Evolutionary conservation across 805 yeast genomes (phyloP).

Genomic region (Yarrowia yakushimensis): DNA sequence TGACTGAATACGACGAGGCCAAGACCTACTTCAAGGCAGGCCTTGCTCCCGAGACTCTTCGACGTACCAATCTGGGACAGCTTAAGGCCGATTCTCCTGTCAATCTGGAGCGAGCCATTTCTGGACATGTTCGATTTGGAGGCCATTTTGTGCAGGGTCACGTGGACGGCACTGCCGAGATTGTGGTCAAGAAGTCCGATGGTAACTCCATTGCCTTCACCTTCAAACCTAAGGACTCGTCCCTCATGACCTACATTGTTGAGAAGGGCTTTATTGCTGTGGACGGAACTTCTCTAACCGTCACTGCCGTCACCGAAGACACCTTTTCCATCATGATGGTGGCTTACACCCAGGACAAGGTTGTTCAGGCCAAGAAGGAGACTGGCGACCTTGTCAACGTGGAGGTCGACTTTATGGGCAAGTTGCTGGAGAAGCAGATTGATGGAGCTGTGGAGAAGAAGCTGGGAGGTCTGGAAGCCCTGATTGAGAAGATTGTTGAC

Average conservation of each 20-base stretch:
- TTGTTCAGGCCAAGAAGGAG: conserved; percentile 62
- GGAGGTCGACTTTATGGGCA: conserved; percentile 94
- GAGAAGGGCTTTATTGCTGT: conserved; percentile 92
- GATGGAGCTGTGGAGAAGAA: conserved; percentile 54
- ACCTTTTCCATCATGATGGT: conserved; percentile 86
- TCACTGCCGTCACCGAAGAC: conserved; percentile 57
- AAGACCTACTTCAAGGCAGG: conserved; percentile 75
- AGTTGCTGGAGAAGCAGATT: conserved; percentile 84
- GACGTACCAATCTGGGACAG: conserved; percentile 70
- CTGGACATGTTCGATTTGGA: conserved; percentile 79
- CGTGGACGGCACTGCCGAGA: conserved; percentile 80
- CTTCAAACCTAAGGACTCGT: conserved; percentile 63
- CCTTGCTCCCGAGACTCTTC: conserved; percentile 84
- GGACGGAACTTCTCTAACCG: conserved; percentile 91
- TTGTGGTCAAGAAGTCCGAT: conserved; percentile 54
- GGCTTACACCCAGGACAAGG: conserved; percentile 81
- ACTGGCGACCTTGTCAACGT: conserved; percentile 71
- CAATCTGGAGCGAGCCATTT: conserved; percentile 88
- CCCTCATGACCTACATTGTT: conserved; percentile 68
- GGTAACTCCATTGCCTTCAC: conserved; percentile 73
- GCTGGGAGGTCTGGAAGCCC: conserved; percentile 47
- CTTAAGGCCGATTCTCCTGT: conserved; percentile 60
- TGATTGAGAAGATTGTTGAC: conserved; percentile 50
- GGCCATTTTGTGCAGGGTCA: conserved; percentile 99
- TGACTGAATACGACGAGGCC: conserved; percentile 63